Conservation (phyloP, 2,329 filamentous ascomycete genomes). For the Trichoderma sp. region DNA sequence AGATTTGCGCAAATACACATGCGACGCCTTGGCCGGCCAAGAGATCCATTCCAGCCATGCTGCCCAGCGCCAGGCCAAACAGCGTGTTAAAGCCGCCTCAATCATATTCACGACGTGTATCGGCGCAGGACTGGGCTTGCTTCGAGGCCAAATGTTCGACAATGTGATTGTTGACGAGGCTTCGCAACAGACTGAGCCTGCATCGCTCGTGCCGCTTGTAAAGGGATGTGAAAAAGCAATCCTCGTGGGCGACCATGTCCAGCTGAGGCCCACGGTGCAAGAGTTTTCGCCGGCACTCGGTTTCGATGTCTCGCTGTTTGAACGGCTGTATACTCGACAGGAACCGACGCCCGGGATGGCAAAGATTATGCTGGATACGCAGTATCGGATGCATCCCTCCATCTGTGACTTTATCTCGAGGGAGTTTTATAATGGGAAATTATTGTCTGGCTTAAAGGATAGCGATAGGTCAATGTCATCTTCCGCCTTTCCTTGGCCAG, state of each 20-base stretch:
- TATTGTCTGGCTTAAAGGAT: conserved; percentile 41
- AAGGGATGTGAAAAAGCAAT: conserved; percentile 49
- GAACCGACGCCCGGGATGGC: conserved; percentile 25
- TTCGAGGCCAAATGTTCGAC: conserved; percentile 45
- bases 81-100: conserved; percentile 42
- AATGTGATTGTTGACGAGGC: conserved; percentile 52
- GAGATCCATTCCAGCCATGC: conserved; percentile 36
- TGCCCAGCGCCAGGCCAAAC: conserved; percentile 44
- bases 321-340: conserved; percentile 43
- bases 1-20: conserved; percentile 43
- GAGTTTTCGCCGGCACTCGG: conserved; percentile 41
- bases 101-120: conserved; percentile 52
- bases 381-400: conserved; percentile 49
- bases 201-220: conserved; percentile 45
- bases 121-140: conserved; percentile 47
- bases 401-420: conserved; percentile 47
- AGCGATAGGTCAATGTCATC: conserved; percentile 31
- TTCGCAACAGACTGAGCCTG: conserved; percentile 51
- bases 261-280: conserved; percentile 49
- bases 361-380: conserved; percentile 49
- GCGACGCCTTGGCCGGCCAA: conserved; percentile 40
- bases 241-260: conserved; percentile 52
- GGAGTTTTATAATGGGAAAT: conserved; percentile 46
- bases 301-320: conserved; percentile 50
- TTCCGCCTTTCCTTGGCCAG: conserved; percentile 31